phyloP scores from a whole-genome alignment of 176 grass and related monocot genomes.

The Carex littledalei region DNA sequence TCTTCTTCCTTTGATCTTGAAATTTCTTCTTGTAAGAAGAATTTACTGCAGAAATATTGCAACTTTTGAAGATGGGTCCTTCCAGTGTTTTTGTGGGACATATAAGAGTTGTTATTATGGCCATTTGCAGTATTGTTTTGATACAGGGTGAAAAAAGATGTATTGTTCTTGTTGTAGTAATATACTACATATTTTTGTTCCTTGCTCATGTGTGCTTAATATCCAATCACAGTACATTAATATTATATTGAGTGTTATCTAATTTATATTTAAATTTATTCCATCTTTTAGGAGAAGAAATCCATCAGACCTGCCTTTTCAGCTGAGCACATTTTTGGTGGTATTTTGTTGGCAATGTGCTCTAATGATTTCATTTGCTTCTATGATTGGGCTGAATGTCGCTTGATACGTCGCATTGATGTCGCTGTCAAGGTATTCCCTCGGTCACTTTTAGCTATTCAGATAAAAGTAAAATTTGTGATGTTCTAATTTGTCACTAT shows the following conservation, averaged over 20 bases:
- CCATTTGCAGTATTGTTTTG: not conserved
- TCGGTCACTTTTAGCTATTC: not conserved
- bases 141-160: not conserved
- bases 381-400: constrained; percentile 98
- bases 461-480: not conserved
- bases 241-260: not conserved
- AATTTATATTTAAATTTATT: not conserved
- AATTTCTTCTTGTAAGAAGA: not conserved
- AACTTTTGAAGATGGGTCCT: not conserved
- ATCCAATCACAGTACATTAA: not conserved
- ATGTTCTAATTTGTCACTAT: not conserved
- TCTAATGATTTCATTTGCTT: constrained; percentile 99
- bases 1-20: not conserved
- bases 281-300: constrained; percentile 84
- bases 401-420: constrained; percentile 87
- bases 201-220: not conserved
- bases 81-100: not conserved
- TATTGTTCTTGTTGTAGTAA: not conserved
- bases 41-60: not conserved
- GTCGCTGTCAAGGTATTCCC: constrained; percentile 78
- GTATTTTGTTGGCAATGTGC: constrained; percentile 84
- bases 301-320: constrained; percentile 78
- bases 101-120: not conserved
- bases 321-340: constrained; percentile 87
- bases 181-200: not conserved